A percentile compares a stretch with the other conserved stretches of the same genome.
Evolutionary conservation across 2,329 filamentous ascomycete species (phyloP).

Genomic region (Fusarium gaditjirri): DNA sequence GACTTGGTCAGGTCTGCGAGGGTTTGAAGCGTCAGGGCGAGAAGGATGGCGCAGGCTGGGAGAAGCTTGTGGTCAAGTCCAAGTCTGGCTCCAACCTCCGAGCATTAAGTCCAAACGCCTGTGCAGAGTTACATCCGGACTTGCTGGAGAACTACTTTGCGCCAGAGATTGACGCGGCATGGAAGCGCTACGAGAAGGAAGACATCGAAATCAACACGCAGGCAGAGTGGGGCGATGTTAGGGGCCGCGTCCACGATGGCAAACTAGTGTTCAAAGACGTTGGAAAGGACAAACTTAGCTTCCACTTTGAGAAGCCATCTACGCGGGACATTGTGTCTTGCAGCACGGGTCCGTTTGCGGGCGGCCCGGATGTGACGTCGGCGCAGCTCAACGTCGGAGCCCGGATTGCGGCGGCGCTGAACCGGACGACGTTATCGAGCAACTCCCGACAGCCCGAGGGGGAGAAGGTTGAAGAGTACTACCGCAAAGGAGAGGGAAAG

Average conservation of each 20-base stretch:
- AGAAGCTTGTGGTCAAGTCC: slow-evolving; percentile 59
- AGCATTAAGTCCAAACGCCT: slow-evolving; percentile 64
- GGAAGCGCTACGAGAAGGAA: slow-evolving; percentile 58
- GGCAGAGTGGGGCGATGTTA: slow-evolving; percentile 60
- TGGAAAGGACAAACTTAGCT: slow-evolving; percentile 47
- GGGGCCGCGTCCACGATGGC: slow-evolving; percentile 54
- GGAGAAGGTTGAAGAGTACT: slow-evolving; percentile 62
- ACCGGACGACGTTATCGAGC: slow-evolving; percentile 74
- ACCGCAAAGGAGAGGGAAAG: slow-evolving; percentile 53
- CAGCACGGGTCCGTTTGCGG: slow-evolving; percentile 65
- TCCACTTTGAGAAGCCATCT: slow-evolving; percentile 57
- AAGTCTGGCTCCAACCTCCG: slow-evolving; percentile 56
- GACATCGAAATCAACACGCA: slow-evolving; percentile 66
- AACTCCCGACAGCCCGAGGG: slow-evolving; percentile 63
- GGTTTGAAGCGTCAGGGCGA: slow-evolving; percentile 58
- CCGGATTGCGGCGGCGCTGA: slow-evolving; percentile 79
- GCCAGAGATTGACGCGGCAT: slow-evolving; percentile 62
- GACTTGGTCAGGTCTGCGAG: slow-evolving; percentile 58
- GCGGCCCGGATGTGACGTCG: slow-evolving; percentile 51
- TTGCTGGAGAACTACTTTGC: slow-evolving; percentile 64
- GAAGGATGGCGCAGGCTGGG: slow-evolving; percentile 62
- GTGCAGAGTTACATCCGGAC: slow-evolving; percentile 54
- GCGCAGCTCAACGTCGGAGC: slow-evolving; percentile 73
- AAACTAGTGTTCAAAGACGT: slow-evolving; percentile 55
- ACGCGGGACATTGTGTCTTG: slow-evolving; percentile 63